Evolutionary conservation across 805 yeast genomes (phyloP).

Genomic region (Yamadazyma sp.): DNA sequence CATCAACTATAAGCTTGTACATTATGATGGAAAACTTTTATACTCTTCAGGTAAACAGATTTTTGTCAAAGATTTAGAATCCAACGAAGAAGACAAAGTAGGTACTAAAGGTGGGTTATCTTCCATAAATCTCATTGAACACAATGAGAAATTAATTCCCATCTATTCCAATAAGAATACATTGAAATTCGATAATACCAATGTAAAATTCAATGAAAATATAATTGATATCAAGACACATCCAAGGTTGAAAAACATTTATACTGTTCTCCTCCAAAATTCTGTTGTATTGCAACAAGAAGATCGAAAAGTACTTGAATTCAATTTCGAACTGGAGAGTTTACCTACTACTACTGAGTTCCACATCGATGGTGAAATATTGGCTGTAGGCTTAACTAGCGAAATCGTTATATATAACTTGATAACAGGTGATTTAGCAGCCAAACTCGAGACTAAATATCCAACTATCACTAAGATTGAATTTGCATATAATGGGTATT

Average conservation of each 20-base stretch:
- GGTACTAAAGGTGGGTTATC: conserved; percentile 16
- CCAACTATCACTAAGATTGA: conserved; percentile 29
- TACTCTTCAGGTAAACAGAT: conserved; percentile 10
- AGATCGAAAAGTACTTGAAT: not conserved
- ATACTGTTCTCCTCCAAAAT: conserved; percentile 23
- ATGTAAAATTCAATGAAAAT: conserved; percentile 7
- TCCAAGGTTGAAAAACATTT: conserved; percentile 28
- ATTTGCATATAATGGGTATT: conserved; percentile 66
- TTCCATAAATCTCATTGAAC: conserved; percentile 13
- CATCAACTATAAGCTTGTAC: conserved; percentile 4
- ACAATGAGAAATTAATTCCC: conserved; percentile 13
- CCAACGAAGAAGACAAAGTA: conserved; percentile 9
- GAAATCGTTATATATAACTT: conserved; percentile 38
- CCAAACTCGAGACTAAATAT: conserved; percentile 26
- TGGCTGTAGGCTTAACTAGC: conserved; percentile 38
- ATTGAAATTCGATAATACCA: conserved; percentile 10
- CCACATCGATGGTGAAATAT: conserved; percentile 49
- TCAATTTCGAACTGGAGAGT: conserved; percentile 7
- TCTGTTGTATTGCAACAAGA: conserved; percentile 16
- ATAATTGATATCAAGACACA: conserved; percentile 26
- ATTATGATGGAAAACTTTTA: conserved; percentile 11
- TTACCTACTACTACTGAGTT: conserved; percentile 23
- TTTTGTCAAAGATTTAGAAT: conserved; percentile 5
- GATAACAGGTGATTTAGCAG: conserved; percentile 32
- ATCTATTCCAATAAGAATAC: conserved; percentile 19